phyloP scores from a whole-genome alignment of 108 stramenopile species.

The Skeletonema tropicum region DNA sequence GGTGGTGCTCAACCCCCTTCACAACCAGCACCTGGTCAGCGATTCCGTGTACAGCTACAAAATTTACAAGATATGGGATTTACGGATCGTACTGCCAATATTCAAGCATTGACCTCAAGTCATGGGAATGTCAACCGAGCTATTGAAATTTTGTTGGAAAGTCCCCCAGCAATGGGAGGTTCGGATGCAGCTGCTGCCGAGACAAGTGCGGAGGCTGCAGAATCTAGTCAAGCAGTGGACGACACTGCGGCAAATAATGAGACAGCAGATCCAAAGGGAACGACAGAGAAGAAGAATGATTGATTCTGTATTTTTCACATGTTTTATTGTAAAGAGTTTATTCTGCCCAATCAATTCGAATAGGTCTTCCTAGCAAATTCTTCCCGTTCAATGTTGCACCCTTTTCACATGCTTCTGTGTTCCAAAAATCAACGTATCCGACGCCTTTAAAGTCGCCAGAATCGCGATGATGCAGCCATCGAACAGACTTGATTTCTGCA shows the following conservation, averaged over 20 bases:
- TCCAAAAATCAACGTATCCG: conserved; percentile 93
- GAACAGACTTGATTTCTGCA: conserved; percentile 88
- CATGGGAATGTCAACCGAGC: conserved; percentile 90
- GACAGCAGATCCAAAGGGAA: conserved; percentile 52
- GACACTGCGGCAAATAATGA: conserved; percentile 8
- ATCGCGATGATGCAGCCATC: conserved; percentile 93
- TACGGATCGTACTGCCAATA: conserved; percentile 77
- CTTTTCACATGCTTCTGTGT: conserved; percentile 87
- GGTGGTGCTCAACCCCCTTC: conserved; percentile 8
- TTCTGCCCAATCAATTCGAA: conserved; percentile 92
- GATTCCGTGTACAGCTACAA: conserved; percentile 75
- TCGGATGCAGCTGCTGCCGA: conserved; percentile 18
- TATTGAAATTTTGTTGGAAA: conserved; percentile 75
- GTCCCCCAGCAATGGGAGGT: conserved; percentile 39
- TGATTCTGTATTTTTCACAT: conserved; percentile 6
- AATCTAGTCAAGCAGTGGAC: conserved; percentile 7
- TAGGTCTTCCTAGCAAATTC: conserved; percentile 85
- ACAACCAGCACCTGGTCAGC: conserved; percentile 58
- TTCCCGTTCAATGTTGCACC: conserved; percentile 90
- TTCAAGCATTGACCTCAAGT: conserved; percentile 66
- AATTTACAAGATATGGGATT: conserved; percentile 89
- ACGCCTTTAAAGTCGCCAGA: conserved; percentile 95
- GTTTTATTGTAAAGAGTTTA: conserved; percentile 27
- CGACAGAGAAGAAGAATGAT: conserved; percentile 75
- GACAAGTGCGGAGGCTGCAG: conserved; percentile 9